Evolutionary conservation across 192 early-diverging fungal species (phyloP).

Genomic region (Coemansia sp.): DNA sequence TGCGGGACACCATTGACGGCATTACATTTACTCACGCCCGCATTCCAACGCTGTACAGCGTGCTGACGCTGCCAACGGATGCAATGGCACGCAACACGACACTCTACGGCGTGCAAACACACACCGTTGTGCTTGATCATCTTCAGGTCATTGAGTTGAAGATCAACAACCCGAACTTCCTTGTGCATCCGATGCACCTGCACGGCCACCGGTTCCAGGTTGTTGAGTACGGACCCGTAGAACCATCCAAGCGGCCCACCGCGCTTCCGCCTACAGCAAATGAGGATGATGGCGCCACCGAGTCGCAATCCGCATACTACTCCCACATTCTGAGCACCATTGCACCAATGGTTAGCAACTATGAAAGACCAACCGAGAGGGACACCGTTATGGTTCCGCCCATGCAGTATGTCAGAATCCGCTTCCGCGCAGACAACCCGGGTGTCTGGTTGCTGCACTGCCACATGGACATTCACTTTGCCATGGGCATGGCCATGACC

Average conservation of each 20-base stretch:
- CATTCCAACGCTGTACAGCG: conserved; percentile 65
- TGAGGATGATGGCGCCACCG: background rate
- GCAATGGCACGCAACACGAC: conserved; percentile 44
- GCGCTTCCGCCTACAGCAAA: background rate
- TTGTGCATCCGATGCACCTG: conserved; percentile 72
- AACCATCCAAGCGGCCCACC: background rate
- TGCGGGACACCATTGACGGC: conserved; percentile 50
- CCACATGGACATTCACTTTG: conserved; percentile 61
- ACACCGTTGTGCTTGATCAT: conserved; percentile 64
- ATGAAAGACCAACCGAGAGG: conserved; percentile 50
- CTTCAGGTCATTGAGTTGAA: conserved; percentile 62
- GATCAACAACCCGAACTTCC: conserved; percentile 66
- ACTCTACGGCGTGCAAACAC: conserved; percentile 63
- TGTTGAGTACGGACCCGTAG: conserved; percentile 58
- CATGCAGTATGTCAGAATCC: conserved; percentile 61
- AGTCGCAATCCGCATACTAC: background rate
- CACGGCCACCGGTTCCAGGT: conserved; percentile 82
- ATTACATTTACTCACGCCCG: conserved; percentile 54
- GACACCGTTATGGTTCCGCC: conserved; percentile 68
- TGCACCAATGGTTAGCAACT: background rate
- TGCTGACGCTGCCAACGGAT: conserved; percentile 57
- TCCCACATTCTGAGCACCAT: background rate
- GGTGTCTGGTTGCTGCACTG: conserved; percentile 84
- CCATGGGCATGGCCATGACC: conserved; percentile 65
- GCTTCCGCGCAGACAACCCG: conserved; percentile 76